Evolutionary conservation across 331 rosid species (phyloP), one percentile per base, ranked within the genome.

Genomic region (Prunus yedoensis): DNA sequence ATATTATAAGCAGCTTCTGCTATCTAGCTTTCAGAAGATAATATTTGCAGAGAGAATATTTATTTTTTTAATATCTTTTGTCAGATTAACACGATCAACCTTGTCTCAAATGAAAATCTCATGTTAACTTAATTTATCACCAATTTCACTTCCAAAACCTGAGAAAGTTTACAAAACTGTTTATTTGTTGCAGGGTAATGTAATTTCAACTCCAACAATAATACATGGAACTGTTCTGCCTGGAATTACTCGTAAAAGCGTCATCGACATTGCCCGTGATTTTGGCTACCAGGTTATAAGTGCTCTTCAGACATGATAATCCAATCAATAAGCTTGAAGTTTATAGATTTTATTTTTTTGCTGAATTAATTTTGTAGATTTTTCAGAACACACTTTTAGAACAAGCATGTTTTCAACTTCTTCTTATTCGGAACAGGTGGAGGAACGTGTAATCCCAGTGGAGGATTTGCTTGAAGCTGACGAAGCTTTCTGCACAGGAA

Each of bases 401-500:
- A 20, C 47, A 17, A 16, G 47, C 66, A 27, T 60, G 38, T 16
- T 0, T 60, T 27, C 10, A 38, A 38, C 43, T 27, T 27, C 2
- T 13, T 60, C 2, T 14, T 2, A 12, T 47, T 47, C 17, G 12
- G 5, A 70, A 16, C 60, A 87, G 93, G 88, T 87, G 0, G 71
- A 28, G 74, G 91, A 87, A 78, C 63, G 91, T 43, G 70, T 52
- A 43, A 28, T 89, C 58, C 82, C 85, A 1, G 59, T 89, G 23
- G 66, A 82, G 71, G 90, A 84, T 67, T 17, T 82, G 72, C 67
- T 87, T 51, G 72, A 77, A 16, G 90, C 86, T 49, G 81, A 84
- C n/a, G 89, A 85, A 83, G 88, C 85, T 71, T 89, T 89, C 74
- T 82, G 89, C 73, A 85, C 80, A 6, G 90, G 91, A 79, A 89